Evolutionary conservation across 495 filamentous ascomycete species (phyloP).

Genomic region (Cercophora sp.): DNA sequence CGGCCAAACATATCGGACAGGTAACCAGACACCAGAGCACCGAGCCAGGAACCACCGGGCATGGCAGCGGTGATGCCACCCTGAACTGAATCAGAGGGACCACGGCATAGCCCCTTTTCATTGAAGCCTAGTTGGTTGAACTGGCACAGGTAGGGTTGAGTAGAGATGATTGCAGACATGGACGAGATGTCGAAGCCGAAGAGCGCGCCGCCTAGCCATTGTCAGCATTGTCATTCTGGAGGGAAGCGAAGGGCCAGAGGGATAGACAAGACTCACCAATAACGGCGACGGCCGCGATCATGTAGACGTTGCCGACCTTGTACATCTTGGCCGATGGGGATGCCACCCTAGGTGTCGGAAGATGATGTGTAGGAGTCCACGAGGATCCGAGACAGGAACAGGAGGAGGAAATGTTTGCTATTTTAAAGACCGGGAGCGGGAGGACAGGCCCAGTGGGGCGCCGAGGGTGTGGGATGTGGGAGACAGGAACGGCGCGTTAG

Average conservation of each 20-base stretch:
- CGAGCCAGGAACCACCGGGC: conserved; percentile 73
- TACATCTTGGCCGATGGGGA: conserved; percentile 29
- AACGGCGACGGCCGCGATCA: conserved; percentile 71
- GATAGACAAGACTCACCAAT: conserved; percentile 35
- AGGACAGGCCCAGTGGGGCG: too few species aligned
- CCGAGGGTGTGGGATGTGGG: too few species aligned
- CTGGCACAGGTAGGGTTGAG: conserved; percentile 59
- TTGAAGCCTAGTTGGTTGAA: conserved; percentile 51
- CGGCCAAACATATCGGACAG: conserved; percentile 65
- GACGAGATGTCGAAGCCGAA: conserved; percentile 82
- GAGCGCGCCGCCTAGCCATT: conserved; percentile 60
- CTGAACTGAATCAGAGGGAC: conserved; percentile 45
- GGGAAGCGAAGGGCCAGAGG: neutral
- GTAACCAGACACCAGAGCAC: conserved; percentile 62
- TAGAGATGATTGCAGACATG: conserved; percentile 72
- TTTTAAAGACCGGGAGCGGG: neutral
- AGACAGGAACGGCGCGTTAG: too few species aligned
- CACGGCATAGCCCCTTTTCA: conserved; percentile 39
- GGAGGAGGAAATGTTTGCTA: neutral
- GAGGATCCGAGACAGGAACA: neutral
- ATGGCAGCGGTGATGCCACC: conserved; percentile 67
- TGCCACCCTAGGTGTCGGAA: neutral
- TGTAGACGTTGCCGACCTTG: conserved; percentile 64
- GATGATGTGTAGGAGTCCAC: neutral
- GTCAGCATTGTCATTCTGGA: conserved; percentile 12